These are phyloP conservation scores for Nitzschia sp. DNA, from an alignment of 108 stramenopile genomes.

Conservation along the genomic window DNA sequence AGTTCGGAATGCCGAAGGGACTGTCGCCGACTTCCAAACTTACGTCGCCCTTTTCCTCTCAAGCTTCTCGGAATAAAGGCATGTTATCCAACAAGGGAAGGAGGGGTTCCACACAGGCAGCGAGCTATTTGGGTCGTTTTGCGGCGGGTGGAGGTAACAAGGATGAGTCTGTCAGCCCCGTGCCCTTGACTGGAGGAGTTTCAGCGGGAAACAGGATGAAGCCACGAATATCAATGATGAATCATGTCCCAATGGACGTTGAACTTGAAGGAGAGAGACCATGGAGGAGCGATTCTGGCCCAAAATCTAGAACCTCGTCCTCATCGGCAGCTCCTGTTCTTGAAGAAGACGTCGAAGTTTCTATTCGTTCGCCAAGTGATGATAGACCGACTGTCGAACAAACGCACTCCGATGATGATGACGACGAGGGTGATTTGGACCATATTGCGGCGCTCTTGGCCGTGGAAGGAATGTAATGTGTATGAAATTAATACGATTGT, in stretches of 20 bases:
- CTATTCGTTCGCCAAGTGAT: not conserved
- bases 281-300: conserved; percentile 11
- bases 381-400: too few relatives aligned
- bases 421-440: conserved; percentile 16
- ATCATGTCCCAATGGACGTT: conserved; percentile 8
- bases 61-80: not conserved
- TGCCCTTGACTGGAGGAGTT: not conserved
- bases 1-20: not conserved
- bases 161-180: not conserved
- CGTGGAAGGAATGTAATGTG: not conserved
- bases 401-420: not conserved
- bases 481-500: not conserved
- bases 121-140: conserved; percentile 10
- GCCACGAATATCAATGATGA: not conserved
- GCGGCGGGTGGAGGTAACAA: not conserved
- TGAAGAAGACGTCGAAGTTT: not conserved
- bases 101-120: not conserved
- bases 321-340: not conserved
- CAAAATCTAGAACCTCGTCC: not conserved
- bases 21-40: conserved; percentile 9
- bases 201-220: not conserved
- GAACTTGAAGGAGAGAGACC: conserved; percentile 16
- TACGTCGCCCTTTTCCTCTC: not conserved
- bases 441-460: conserved; percentile 7
- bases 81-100: conserved; percentile 11